Percentiles rank a stretch among this genome's conserved stretches.
phyloP scores from a whole-genome alignment of 164 flowering plant genomes.

The Vitis labrusca region DNA sequence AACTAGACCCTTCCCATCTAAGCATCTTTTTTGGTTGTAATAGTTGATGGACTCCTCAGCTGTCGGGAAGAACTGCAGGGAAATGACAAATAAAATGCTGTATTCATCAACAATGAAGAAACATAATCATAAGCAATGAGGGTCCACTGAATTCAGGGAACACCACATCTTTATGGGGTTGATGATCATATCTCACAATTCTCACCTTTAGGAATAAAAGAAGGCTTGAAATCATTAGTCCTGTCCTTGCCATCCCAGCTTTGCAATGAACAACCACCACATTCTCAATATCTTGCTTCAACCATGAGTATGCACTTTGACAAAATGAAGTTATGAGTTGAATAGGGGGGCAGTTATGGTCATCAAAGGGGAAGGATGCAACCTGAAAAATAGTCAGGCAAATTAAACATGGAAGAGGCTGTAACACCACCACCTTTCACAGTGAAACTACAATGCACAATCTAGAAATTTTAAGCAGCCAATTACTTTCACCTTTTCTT shows the following conservation, averaged over 20 bases:
- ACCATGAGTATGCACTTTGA: slow-evolving; percentile 95
- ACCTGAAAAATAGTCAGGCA: slow-evolving; percentile 46
- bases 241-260: slow-evolving; percentile 99
- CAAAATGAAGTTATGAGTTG: slow-evolving; percentile 86
- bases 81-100: slow-evolving; percentile 13
- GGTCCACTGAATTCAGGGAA: neutral
- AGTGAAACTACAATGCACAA: too few species aligned
- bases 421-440: too few species aligned
- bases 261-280: slow-evolving; percentile 98
- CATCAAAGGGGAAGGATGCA: slow-evolving; percentile 96
- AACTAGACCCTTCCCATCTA: slow-evolving; percentile 94
- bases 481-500: too few species aligned
- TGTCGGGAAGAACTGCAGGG: slow-evolving; percentile 82
- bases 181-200: neutral
- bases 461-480: too few species aligned
- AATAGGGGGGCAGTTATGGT: slow-evolving; percentile 96
- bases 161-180: neutral
- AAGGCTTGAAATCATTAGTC: slow-evolving; percentile 96
- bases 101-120: neutral
- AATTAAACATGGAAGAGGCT: neutral
- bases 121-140: neutral
- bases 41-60: slow-evolving; percentile 91
- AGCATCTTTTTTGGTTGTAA: slow-evolving; percentile 95
- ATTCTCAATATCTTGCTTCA: slow-evolving; percentile 91
- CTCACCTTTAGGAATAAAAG: slow-evolving; percentile 84